These are phyloP conservation scores for Xylaria sp. DNA, from an alignment of 2,329 filamentous ascomycete species.

Conservation along the genomic window DNA sequence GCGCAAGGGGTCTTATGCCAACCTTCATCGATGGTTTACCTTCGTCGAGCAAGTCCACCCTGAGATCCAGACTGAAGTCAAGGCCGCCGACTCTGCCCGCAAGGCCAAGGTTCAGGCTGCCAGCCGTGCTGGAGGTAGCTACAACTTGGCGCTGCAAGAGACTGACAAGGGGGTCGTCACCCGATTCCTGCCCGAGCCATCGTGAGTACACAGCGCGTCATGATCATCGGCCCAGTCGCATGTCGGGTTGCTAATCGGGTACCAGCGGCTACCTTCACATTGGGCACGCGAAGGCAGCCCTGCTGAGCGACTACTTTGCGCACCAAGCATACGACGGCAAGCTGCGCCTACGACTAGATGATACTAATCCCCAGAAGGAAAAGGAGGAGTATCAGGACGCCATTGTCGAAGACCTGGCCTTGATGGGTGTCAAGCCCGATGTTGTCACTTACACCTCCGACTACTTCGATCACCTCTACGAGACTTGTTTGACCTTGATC, in stretches of 20 bases:
- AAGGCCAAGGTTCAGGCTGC: slow-evolving; percentile 75
- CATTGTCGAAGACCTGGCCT: slow-evolving; percentile 88
- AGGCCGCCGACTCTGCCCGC: slow-evolving; percentile 74
- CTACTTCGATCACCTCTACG: slow-evolving; percentile 93
- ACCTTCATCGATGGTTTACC: slow-evolving; percentile 86
- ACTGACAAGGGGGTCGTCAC: slow-evolving; percentile 91
- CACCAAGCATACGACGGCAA: slow-evolving; percentile 93
- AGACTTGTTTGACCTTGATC: slow-evolving; percentile 85
- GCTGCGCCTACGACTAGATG: slow-evolving; percentile 91
- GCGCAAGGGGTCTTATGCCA: slow-evolving; percentile 79
- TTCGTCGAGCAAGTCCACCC: slow-evolving; percentile 86
- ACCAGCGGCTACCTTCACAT: slow-evolving; percentile 86
- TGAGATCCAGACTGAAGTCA: slow-evolving; percentile 77
- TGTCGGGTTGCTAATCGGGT: slow-evolving; percentile 26
- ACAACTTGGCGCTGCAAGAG: slow-evolving; percentile 87
- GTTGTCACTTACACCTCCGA: slow-evolving; percentile 90
- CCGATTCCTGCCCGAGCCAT: slow-evolving; percentile 93
- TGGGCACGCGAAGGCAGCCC: slow-evolving; percentile 91
- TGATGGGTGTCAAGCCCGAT: slow-evolving; percentile 94
- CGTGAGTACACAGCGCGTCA: slow-evolving; percentile 60
- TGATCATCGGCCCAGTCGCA: not conserved
- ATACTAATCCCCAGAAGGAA: slow-evolving; percentile 97
- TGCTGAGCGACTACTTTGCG: slow-evolving; percentile 96
- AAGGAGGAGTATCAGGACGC: slow-evolving; percentile 96
- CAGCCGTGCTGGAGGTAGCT: slow-evolving; percentile 84